A percentile compares a stretch with the other conserved stretches of the same genome.
Conservation (phyloP, 441 rosid species). For the Syzygium syzygioides region DNA sequence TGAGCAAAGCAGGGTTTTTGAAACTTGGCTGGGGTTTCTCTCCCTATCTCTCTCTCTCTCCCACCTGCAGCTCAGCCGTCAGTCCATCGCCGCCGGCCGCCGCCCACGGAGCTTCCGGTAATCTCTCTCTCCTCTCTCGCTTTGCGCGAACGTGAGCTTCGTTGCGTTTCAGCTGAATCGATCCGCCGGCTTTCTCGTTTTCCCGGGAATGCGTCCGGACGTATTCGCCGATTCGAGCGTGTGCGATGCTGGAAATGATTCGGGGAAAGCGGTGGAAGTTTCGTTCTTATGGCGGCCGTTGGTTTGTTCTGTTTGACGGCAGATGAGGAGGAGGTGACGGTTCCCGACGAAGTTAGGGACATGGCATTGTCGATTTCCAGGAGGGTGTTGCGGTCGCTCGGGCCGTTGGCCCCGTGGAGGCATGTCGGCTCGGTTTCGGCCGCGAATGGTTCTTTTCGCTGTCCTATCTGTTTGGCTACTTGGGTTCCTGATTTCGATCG, state of each 20-base stretch:
- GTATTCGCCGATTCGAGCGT: background rate
- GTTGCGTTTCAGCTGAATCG: background rate
- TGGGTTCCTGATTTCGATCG: background rate
- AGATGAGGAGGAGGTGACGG: background rate
- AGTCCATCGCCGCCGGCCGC: background rate
- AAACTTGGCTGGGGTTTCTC: too few species aligned
- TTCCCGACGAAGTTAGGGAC: background rate
- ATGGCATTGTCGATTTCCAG: slow-evolving; percentile 53
- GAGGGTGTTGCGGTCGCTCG: slow-evolving; percentile 34
- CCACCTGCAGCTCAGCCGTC: background rate
- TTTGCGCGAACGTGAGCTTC: background rate
- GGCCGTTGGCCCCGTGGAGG: slow-evolving; percentile 23
- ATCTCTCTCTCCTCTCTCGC: background rate
- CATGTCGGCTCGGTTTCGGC: background rate
- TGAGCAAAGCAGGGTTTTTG: too few species aligned
- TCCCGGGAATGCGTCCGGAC: background rate
- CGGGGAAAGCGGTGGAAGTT: too few species aligned
- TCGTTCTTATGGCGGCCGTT: too few species aligned
- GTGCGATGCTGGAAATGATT: background rate
- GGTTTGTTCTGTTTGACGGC: background rate
- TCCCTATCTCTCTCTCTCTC: too few species aligned
- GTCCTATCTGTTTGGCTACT: background rate
- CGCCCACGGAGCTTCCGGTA: background rate
- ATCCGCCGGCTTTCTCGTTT: background rate
- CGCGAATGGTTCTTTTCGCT: slow-evolving; percentile 1